Percentiles rank a stretch among this genome's conserved stretches.
Conservation (phyloP, 352 stramenopile species). For the Hyphochytrium catenoides region DNA sequence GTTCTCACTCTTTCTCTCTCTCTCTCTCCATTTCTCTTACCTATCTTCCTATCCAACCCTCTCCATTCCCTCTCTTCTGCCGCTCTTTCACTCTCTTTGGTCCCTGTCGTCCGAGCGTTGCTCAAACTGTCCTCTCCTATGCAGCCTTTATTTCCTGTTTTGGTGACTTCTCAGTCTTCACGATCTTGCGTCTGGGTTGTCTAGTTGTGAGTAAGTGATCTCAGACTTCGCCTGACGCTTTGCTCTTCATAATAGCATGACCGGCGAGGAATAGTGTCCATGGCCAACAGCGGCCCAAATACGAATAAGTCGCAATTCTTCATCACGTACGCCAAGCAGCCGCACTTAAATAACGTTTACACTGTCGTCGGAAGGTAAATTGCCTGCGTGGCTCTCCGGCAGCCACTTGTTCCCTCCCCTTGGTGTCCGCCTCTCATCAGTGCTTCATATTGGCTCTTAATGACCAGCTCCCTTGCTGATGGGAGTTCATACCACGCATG, state of each 20-base stretch:
- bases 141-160: conserved; percentile 4
- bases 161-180: conserved; percentile 2
- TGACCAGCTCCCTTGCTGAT: too few species aligned
- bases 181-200: too few species aligned
- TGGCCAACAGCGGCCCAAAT: conserved; percentile 71
- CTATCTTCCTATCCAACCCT: conserved; percentile 3
- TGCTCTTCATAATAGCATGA: conserved; percentile 61
- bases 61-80: too few species aligned
- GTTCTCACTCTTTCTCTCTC: conserved; percentile 3
- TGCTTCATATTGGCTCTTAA: conserved; percentile 1
- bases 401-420: not conserved
- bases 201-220: too few species aligned
- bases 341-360: conserved; percentile 94
- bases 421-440: not conserved
- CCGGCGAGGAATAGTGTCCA: conserved; percentile 62
- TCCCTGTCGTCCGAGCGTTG: too few species aligned
- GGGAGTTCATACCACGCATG: not conserved
- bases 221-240: too few species aligned
- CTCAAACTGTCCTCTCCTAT: too few species aligned
- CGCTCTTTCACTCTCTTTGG: too few species aligned
- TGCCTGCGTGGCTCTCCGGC: too few species aligned
- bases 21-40: not conserved
- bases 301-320: conserved; percentile 93
- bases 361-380: conserved; percentile 83
- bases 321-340: conserved; percentile 86